Evolutionary conservation across 441 rosid genomes (phyloP).

Genomic region (Breynia disticha): DNA sequence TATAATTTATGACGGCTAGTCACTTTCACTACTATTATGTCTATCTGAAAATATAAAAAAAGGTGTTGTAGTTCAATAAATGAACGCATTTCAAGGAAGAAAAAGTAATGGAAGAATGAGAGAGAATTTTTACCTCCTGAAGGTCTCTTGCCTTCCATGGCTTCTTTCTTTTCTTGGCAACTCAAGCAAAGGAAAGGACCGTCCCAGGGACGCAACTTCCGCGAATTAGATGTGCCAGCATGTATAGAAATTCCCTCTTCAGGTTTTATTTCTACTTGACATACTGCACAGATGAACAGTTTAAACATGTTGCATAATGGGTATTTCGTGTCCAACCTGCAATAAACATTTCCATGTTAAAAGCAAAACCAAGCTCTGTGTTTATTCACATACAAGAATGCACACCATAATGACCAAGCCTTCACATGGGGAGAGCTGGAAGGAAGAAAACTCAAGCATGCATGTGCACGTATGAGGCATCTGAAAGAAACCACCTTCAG

Average conservation of each 20-base stretch:
- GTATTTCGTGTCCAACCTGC: constrained; percentile 90
- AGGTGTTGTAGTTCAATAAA: background rate
- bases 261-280: constrained; percentile 94
- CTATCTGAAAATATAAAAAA: constrained; percentile 40
- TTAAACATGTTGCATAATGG: constrained; percentile 98
- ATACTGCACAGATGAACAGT: constrained; percentile 88
- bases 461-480: too few species aligned
- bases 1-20: constrained; percentile 33
- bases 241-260: constrained; percentile 93
- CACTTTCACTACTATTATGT: constrained; percentile 73
- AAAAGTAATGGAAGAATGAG: background rate
- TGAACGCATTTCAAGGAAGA: background rate
- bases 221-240: constrained; percentile 44
- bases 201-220: constrained; percentile 89
- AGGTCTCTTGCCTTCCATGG: constrained; percentile 92
- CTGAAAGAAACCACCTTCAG: too few species aligned
- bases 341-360: constrained; percentile 13
- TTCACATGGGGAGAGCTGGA: too few species aligned
- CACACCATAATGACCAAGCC: background rate
- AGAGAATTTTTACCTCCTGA: constrained; percentile 48
- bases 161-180: constrained; percentile 97
- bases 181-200: constrained; percentile 96
- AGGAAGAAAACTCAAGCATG: too few species aligned
- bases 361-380: constrained; percentile 1
- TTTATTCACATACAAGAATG: constrained; percentile 2